Percentiles rank a stretch among this genome's conserved stretches.
These are phyloP conservation scores for Eucalyptus lansdowneana DNA, from an alignment of 345 rosid species.

Conservation along the genomic window DNA sequence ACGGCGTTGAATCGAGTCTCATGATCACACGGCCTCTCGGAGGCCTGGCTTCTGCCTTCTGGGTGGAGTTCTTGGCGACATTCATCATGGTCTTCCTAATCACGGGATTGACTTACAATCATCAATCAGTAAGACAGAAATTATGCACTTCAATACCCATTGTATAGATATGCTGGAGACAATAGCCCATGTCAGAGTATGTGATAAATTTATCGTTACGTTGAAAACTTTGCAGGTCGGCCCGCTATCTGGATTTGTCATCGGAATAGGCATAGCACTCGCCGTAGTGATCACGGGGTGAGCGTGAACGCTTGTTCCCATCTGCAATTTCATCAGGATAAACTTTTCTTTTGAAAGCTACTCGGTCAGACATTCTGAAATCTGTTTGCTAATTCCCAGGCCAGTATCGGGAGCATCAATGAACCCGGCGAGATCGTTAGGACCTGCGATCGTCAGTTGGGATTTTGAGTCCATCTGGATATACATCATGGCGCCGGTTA, in stretches of 20 bases:
- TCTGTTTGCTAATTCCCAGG: slow-evolving; percentile 7
- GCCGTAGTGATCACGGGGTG: slow-evolving; percentile 83
- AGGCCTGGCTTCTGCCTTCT: slow-evolving; percentile 54
- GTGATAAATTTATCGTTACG: neutral
- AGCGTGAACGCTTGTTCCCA: neutral
- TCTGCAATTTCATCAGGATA: neutral
- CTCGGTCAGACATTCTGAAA: neutral
- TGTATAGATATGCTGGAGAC: neutral
- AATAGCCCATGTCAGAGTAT: neutral
- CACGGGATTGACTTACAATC: slow-evolving; percentile 40
- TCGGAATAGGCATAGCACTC: slow-evolving; percentile 61
- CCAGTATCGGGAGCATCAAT: slow-evolving; percentile 90
- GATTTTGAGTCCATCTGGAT: slow-evolving; percentile 66
- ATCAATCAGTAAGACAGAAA: slow-evolving; percentile 33
- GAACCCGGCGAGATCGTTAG: slow-evolving; percentile 89
- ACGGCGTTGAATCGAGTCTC: slow-evolving; percentile 41
- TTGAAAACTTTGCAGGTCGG: slow-evolving; percentile 29
- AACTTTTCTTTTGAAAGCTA: neutral
- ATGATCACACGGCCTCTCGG: slow-evolving; percentile 50
- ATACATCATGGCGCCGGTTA: slow-evolving; percentile 55
- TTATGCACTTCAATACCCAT: neutral
- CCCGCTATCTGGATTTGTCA: slow-evolving; percentile 43
- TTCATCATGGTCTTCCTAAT: slow-evolving; percentile 52
- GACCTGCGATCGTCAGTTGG: slow-evolving; percentile 76
- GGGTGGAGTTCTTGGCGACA: slow-evolving; percentile 67